phyloP scores from a whole-genome alignment of 306 rosid species.

The Malus orientalis region DNA sequence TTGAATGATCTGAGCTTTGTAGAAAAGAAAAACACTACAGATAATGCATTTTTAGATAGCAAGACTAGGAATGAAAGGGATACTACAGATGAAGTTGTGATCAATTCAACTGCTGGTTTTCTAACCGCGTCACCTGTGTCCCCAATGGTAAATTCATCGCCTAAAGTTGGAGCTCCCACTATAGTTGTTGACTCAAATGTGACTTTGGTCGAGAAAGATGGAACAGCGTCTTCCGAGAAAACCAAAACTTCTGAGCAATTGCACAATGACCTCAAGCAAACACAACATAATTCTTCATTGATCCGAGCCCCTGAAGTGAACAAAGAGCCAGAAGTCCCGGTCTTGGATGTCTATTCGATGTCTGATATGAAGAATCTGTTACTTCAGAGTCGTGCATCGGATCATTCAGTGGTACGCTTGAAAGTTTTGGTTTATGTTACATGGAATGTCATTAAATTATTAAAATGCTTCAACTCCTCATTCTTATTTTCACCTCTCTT shows the following conservation, averaged over 20 bases:
- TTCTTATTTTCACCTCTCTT: conserved; percentile 7
- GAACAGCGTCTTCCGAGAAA: conserved; percentile 2
- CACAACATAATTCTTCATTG: conserved; percentile 18
- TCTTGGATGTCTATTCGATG: conserved; percentile 36
- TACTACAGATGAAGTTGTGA: conserved; percentile 8
- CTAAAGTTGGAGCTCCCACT: conserved; percentile 10
- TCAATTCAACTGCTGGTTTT: conserved; percentile 21
- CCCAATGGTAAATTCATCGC: conserved; percentile 18
- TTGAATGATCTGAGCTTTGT: conserved; percentile 10
- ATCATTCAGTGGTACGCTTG: conserved; percentile 48
- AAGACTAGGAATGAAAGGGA: conserved; percentile 15
- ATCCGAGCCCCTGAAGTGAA: conserved; percentile 23
- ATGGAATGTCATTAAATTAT: not conserved
- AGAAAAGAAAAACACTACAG: too few relatives aligned
- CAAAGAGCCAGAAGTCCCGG: conserved; percentile 21
- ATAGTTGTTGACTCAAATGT: conserved; percentile 14
- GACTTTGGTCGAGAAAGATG: conserved; percentile 20
- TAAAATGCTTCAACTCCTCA: not conserved
- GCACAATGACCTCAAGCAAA: conserved; percentile 12
- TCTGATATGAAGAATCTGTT: conserved; percentile 59
- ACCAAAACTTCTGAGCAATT: conserved; percentile 31
- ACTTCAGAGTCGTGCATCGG: conserved; percentile 39
- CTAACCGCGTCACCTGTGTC: conserved; percentile 25
- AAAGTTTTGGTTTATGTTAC: conserved; percentile 4
- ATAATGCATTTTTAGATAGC: conserved; percentile 13